phyloP scores from a whole-genome alignment of 176 grass and related monocot species.

The Aechmea fasciata region DNA sequence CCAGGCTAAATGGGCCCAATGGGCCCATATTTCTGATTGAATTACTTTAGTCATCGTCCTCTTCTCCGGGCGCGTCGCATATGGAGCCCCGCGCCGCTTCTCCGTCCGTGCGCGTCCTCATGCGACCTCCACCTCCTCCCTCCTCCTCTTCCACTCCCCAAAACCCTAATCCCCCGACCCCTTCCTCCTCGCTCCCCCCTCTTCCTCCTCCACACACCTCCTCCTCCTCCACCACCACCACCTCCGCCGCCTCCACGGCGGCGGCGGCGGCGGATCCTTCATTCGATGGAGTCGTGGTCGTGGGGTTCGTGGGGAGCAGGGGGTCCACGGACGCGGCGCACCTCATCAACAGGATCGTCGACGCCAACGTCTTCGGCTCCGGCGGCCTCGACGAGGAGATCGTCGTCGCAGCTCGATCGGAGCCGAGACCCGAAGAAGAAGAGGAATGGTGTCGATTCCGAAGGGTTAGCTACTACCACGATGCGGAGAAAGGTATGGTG shows the following conservation, averaged over 20 bases:
- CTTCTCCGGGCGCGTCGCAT: no score
- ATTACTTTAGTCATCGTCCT: no score
- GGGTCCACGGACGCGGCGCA: slow-evolving; percentile 29
- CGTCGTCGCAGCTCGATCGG: slow-evolving; percentile 6
- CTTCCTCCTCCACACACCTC: no score
- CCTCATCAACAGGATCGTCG: slow-evolving; percentile 66
- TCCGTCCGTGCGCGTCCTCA: slow-evolving; percentile 25
- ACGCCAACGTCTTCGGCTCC: slow-evolving; percentile 54
- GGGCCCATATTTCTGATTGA: no score
- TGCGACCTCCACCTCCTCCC: slow-evolving; percentile 24
- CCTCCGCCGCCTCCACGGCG: neutral
- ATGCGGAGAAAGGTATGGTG: slow-evolving; percentile 49
- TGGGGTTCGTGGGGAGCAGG: slow-evolving; percentile 50
- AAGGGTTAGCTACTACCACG: slow-evolving; percentile 61
- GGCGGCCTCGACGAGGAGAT: slow-evolving; percentile 34
- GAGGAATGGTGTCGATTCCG: slow-evolving; percentile 32
- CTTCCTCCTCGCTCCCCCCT: slow-evolving; percentile 9
- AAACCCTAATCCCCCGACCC: slow-evolving; percentile 18
- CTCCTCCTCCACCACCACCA: neutral
- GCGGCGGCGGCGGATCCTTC: slow-evolving; percentile 7
- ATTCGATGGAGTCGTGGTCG: slow-evolving; percentile 50
- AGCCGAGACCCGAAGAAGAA: neutral
- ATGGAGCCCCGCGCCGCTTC: neutral
- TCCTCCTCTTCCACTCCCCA: neutral
- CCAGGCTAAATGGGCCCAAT: no score